Evolutionary conservation across 2,329 filamentous ascomycete genomes (phyloP), one percentile per base, ranked within the genome.

Genomic region (Alternaria tenuissima): DNA sequence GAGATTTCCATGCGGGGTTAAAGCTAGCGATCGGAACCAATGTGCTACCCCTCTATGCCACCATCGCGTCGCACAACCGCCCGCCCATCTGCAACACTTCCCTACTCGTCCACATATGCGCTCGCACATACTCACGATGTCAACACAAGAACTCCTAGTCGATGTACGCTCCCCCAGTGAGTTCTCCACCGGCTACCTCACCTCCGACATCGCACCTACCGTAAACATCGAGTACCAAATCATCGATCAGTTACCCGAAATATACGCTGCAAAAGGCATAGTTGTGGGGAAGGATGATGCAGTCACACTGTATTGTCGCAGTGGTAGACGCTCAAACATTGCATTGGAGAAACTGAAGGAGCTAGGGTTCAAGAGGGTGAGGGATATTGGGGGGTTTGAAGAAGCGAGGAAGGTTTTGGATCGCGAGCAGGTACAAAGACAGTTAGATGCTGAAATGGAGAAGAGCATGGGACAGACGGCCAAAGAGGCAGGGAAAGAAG

Each of bases 251-350:
- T 67, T 79, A 2, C 56, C 71, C 6, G 20, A 57, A 5, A 60
- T 76, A 22, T 68, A 73, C 49, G 59, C 66, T 1, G 49, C 57
- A 38, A 64, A 51, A 22, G 64, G 67, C 32, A 61, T 72, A 38
- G 46, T 55, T 1, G 64, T 76, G 0, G 8, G 20, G 6, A 76
- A 76, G 36, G 51, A 63, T 8, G 74, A 76, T 32, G 46, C 65
- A n/a, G 77, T 79, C 20, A 77, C 76, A 11, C 63, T 79, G 34
- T 79, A 79, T 53, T 79, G 77, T 49, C 75, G 76, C 12, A 75
- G 71, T 4, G 77, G 77, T 0, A 62, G 77, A 18, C 61, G 77
- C 3, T 77, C 73, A 1, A 68, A 68, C 24, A 75, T 79, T 48
- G 77, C 77, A 32, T 56, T 73, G 49, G 64, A 68, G 52, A 69